phyloP scores from a whole-genome alignment of 805 yeast genomes.

The Candida boleticola region DNA sequence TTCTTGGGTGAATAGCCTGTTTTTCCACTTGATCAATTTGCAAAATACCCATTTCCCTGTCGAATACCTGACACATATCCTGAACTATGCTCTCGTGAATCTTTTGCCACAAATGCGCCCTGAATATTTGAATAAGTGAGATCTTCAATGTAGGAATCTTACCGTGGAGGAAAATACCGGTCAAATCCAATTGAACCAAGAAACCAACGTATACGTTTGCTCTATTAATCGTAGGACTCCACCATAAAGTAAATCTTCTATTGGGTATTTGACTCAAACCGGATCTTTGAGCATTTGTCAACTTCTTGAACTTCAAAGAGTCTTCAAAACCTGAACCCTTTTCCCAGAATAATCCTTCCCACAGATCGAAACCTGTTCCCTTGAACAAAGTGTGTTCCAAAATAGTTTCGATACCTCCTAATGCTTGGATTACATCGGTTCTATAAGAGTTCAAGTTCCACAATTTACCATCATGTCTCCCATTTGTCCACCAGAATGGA shows the following conservation, averaged over 20 bases:
- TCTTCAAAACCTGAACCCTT: slow-evolving; percentile 97
- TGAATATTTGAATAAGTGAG: slow-evolving; percentile 90
- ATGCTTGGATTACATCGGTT: slow-evolving; percentile 93
- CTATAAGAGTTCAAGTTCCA: slow-evolving; percentile 94
- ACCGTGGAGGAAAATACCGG: slow-evolving; percentile 96
- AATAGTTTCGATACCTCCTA: slow-evolving; percentile 96
- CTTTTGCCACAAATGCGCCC: slow-evolving; percentile 99
- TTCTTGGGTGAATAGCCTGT: slow-evolving; percentile 93
- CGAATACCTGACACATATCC: slow-evolving; percentile 89
- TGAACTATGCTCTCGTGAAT: slow-evolving; percentile 94
- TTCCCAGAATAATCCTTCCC: slow-evolving; percentile 99
- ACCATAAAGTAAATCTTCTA: slow-evolving; percentile 95
- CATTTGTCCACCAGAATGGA: slow-evolving; percentile 96
- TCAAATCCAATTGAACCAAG: slow-evolving; percentile 89
- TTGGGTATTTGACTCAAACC: slow-evolving; percentile 98
- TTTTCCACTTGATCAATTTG: slow-evolving; percentile 86
- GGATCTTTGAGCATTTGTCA: slow-evolving; percentile 96
- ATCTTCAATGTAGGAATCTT: slow-evolving; percentile 96
- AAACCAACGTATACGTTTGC: slow-evolving; percentile 98
- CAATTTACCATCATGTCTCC: slow-evolving; percentile 90
- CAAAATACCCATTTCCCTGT: slow-evolving; percentile 77
- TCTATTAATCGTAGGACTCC: slow-evolving; percentile 98
- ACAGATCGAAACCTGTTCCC: slow-evolving; percentile 95
- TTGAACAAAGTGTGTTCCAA: slow-evolving; percentile 91
- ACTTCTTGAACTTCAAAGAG: slow-evolving; percentile 86